Evolutionary conservation across 2,329 filamentous ascomycete species (phyloP).

Genomic region (Boeremia exigua): DNA sequence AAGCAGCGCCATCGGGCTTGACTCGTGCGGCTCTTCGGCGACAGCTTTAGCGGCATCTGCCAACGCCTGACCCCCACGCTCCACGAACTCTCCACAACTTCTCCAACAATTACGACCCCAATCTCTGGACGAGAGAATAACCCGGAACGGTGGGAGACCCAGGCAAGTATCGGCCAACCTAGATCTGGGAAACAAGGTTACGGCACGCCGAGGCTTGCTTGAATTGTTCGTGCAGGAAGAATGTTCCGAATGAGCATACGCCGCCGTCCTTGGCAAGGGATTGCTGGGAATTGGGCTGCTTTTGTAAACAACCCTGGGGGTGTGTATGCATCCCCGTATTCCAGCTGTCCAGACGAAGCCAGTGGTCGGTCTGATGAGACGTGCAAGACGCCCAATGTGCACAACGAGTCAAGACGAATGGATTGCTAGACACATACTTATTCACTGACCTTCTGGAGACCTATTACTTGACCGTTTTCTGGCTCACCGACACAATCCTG

Average conservation of each 20-base stretch:
- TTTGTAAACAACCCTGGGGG: too few relatives aligned
- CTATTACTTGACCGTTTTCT: too few relatives aligned
- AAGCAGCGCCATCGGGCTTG: constrained; percentile 7
- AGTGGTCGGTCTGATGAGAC: too few relatives aligned
- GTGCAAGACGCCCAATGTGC: too few relatives aligned
- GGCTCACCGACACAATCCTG: too few relatives aligned
- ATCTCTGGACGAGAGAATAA: constrained; percentile 11
- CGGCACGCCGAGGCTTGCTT: constrained; percentile 2
- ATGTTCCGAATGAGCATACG: neutral
- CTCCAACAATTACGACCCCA: constrained; percentile 9
- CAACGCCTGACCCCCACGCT: constrained; percentile 10
- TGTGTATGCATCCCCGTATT: too few relatives aligned
- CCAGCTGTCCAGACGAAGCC: too few relatives aligned
- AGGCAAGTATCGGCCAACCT: neutral
- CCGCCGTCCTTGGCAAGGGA: too few relatives aligned
- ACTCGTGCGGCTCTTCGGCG: constrained; percentile 9
- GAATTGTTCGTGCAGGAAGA: neutral
- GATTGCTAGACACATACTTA: too few relatives aligned
- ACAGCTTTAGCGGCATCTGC: constrained; percentile 4
- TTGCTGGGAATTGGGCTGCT: too few relatives aligned
- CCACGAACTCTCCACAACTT: constrained; percentile 6
- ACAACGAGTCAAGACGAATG: too few relatives aligned
- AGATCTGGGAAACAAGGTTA: neutral
- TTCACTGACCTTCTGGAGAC: too few relatives aligned
- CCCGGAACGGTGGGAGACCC: neutral